phyloP scores from a whole-genome alignment of 495 filamentous ascomycete species.

The Hyaloscypha variabilis region DNA sequence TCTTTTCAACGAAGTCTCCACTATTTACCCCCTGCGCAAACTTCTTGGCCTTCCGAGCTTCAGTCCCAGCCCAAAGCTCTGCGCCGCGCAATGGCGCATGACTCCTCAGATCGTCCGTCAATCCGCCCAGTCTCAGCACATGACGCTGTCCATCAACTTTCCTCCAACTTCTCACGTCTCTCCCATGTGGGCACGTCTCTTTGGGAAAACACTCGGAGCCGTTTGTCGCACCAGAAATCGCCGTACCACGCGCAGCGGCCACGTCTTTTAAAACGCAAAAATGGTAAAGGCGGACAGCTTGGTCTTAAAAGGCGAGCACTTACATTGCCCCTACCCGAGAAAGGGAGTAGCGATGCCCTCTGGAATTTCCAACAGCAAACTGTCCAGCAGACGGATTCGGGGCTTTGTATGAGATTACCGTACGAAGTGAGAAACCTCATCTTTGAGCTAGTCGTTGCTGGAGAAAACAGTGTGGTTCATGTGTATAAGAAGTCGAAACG shows the following conservation, averaged over 20 bases:
- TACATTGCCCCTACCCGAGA: not conserved
- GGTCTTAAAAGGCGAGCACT: not conserved
- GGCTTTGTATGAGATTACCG: not conserved
- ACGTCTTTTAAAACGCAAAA: not conserved
- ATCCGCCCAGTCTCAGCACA: not conserved
- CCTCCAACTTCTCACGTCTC: conserved; percentile 3
- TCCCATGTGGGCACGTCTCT: not conserved
- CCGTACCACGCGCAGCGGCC: not conserved
- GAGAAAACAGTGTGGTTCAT: conserved; percentile 3
- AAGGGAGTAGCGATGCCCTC: not conserved
- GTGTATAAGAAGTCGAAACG: conserved; percentile 1
- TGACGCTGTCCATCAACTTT: conserved; percentile 1
- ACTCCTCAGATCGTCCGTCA: not conserved
- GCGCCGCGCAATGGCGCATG: conserved; percentile 4
- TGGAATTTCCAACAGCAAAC: not conserved
- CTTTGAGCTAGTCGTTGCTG: not conserved
- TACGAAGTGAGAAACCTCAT: conserved; percentile 12
- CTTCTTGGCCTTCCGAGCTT: conserved; percentile 34
- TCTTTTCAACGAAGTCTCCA: not conserved
- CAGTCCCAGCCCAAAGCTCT: not conserved
- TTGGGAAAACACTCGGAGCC: not conserved
- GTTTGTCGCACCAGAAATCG: not conserved
- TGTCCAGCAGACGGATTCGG: not conserved
- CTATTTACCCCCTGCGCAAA: not conserved
- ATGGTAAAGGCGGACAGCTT: not conserved